A percentile compares a stretch with the other conserved stretches of the same genome.
Conservation (phyloP, 2,329 filamentous ascomycete genomes). For the Fusarium sororula region DNA sequence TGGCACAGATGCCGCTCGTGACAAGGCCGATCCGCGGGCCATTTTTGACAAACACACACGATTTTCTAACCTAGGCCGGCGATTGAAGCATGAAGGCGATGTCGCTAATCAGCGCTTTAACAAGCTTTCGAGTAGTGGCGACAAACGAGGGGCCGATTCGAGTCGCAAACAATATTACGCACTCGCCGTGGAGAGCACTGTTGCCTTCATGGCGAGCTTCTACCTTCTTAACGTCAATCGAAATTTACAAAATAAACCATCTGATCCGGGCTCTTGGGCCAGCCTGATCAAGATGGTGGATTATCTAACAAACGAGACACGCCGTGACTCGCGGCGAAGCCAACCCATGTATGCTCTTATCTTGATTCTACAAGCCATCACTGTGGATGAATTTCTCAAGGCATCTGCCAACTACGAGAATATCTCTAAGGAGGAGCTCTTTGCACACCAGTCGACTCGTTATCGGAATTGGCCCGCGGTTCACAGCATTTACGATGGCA, state of each 20-base stretch:
- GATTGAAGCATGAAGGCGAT: conserved; percentile 65
- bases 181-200: conserved; percentile 59
- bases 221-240: conserved; percentile 58
- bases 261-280: conserved; percentile 54
- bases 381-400: conserved; percentile 57
- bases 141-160: conserved; percentile 42
- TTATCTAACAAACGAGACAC: conserved; percentile 52
- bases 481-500: conserved; percentile 45
- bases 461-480: conserved; percentile 42
- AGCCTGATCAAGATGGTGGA: conserved; percentile 57
- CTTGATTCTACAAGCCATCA: conserved; percentile 55
- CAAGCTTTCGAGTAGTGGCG: conserved; percentile 35
- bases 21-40: conserved; percentile 40
- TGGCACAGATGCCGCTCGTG: conserved; percentile 44
- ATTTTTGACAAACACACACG: conserved; percentile 50
- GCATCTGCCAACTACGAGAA: conserved; percentile 44
- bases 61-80: conserved; percentile 56
- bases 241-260: conserved; percentile 53
- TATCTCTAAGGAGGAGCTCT: conserved; percentile 32
- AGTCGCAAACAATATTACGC: conserved; percentile 54
- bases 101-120: conserved; percentile 48
- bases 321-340: conserved; percentile 47
- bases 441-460: conserved; percentile 42
- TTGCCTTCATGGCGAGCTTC: conserved; percentile 65
- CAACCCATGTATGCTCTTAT: conserved; percentile 54